Percentiles rank a stretch among this genome's conserved stretches.
Evolutionary conservation across 2,329 filamentous ascomycete species (phyloP).

Genomic region (Sporothrix schenckii): DNA sequence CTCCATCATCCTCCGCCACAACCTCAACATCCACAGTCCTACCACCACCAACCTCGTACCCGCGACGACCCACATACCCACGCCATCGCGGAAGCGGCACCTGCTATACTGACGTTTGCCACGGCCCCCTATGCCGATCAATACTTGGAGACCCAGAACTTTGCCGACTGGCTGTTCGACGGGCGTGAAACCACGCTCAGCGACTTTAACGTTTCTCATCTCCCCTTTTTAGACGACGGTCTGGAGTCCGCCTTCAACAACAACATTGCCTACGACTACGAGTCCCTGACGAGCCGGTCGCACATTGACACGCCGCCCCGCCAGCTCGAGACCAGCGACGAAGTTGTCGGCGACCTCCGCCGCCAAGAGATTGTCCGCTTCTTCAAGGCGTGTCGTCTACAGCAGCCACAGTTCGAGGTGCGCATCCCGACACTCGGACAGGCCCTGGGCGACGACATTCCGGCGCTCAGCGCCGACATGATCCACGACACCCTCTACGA

Average conservation of each 20-base stretch:
- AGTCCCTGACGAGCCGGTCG: constrained; percentile 53
- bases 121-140: constrained; percentile 45
- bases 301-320: constrained; percentile 52
- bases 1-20: not conserved
- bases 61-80: constrained; percentile 31
- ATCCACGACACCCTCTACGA: constrained; percentile 83
- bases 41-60: not conserved
- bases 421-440: constrained; percentile 44
- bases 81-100: constrained; percentile 11
- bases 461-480: constrained; percentile 70
- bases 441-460: constrained; percentile 49
- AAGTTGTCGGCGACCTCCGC: constrained; percentile 50
- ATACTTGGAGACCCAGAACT: constrained; percentile 49
- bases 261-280: constrained; percentile 56
- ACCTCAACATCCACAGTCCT: constrained; percentile 1
- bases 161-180: constrained; percentile 57
- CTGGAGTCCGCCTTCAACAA: constrained; percentile 57
- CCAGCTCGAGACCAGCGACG: constrained; percentile 47
- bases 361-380: constrained; percentile 51
- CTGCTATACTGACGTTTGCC: constrained; percentile 43
- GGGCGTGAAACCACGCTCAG: constrained; percentile 46
- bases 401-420: constrained; percentile 48
- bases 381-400: constrained; percentile 50
- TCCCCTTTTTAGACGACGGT: constrained; percentile 55
- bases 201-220: constrained; percentile 49